Evolutionary conservation across 768 basidiomycete species (phyloP).

Genomic region (Auriscalpium vulgare): DNA sequence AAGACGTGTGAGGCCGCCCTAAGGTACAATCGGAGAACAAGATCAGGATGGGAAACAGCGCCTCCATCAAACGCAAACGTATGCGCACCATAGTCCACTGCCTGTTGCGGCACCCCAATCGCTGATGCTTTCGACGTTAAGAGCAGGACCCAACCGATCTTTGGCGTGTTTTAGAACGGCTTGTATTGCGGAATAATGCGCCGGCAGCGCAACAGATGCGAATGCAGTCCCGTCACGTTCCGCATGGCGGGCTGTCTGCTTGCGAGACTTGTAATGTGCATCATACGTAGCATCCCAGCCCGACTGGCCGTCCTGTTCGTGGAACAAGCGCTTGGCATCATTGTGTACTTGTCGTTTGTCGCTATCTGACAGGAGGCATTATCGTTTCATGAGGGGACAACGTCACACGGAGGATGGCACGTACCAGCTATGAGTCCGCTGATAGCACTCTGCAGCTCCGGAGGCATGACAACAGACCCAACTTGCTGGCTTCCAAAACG

Average conservation of each 20-base stretch:
- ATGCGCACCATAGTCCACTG: conserved; percentile 67
- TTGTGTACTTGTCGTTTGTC: conserved; percentile 58
- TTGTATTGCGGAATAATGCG: conserved; percentile 74
- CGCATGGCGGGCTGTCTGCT: conserved; percentile 50
- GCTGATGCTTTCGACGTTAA: conserved; percentile 51
- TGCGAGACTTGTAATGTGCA: conserved; percentile 49
- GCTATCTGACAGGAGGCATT: conserved; percentile 33
- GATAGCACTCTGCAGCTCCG: conserved; percentile 63
- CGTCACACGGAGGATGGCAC: not conserved
- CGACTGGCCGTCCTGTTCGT: conserved; percentile 25
- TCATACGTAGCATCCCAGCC: conserved; percentile 54
- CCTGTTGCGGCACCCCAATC: conserved; percentile 86
- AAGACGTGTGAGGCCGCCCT: conserved; percentile 69
- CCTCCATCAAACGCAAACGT: conserved; percentile 2
- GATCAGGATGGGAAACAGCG: conserved; percentile 5
- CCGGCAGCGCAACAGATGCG: conserved; percentile 76
- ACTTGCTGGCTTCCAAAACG: conserved; percentile 67
- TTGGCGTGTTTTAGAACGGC: conserved; percentile 67
- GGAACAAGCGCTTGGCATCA: conserved; percentile 69
- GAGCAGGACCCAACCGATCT: conserved; percentile 54
- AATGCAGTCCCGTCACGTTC: conserved; percentile 78
- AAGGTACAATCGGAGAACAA: not conserved
- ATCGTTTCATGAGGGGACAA: not conserved
- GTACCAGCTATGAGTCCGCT: conserved; percentile 58
- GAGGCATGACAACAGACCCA: conserved; percentile 64